phyloP scores from a whole-genome alignment of 352 stramenopile genomes.

The Globisporangium cylindrosporum region DNA sequence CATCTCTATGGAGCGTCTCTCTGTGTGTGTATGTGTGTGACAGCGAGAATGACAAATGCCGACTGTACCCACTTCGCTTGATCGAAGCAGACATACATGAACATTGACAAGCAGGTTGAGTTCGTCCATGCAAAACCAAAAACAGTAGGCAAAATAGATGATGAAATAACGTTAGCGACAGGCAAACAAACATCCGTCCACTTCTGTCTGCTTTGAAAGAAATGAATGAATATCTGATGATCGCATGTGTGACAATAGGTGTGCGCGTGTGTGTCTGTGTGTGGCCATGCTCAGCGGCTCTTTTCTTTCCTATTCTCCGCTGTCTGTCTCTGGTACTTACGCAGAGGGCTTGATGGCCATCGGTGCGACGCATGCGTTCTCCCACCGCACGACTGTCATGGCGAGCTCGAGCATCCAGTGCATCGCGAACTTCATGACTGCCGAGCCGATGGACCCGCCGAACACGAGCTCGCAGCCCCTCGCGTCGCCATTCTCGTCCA shows the following conservation, averaged over 20 bases:
- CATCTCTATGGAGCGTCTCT: not conserved
- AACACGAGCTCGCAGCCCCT: slow-evolving; percentile 41
- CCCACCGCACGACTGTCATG: slow-evolving; percentile 68
- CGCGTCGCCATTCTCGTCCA: slow-evolving; percentile 20
- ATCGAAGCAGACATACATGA: too few relatives aligned
- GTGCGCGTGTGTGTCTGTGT: not conserved
- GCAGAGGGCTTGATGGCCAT: slow-evolving; percentile 39
- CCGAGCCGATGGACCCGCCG: slow-evolving; percentile 50
- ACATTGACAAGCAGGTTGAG: too few relatives aligned
- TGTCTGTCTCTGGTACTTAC: not conserved
- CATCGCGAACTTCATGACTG: slow-evolving; percentile 55
- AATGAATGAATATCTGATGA: not conserved
- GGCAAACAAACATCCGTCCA: not conserved
- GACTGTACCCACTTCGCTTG: not conserved
- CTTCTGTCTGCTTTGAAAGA: not conserved
- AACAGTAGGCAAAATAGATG: not conserved
- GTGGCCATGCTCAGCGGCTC: not conserved
- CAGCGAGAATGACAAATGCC: not conserved
- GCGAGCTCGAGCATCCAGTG: slow-evolving; percentile 82
- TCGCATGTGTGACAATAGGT: not conserved
- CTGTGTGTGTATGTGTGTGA: not conserved
- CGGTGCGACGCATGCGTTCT: slow-evolving; percentile 52
- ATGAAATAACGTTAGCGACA: not conserved
- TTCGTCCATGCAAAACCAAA: too few relatives aligned
- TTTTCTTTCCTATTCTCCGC: not conserved